phyloP scores from a whole-genome alignment of 2,329 filamentous ascomycete species.

The Pezizomycotina sp. region DNA sequence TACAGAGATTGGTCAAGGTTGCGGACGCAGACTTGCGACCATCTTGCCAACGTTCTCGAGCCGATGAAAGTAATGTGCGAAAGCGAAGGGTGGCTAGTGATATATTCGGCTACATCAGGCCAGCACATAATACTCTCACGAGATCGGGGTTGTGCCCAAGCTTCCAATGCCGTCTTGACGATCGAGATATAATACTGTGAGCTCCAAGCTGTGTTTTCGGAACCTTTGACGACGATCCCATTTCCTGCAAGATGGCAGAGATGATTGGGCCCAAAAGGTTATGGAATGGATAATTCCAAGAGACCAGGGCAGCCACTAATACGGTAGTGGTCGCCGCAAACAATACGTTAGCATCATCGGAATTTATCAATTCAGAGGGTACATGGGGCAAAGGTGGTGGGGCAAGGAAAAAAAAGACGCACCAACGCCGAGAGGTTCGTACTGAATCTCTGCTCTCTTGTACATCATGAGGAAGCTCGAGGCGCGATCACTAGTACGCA shows the following conservation, averaged over 20 bases:
- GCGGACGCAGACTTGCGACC: constrained; percentile 77
- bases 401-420: constrained; percentile 38
- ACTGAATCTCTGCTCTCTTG: constrained; percentile 77
- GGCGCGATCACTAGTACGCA: constrained; percentile 49
- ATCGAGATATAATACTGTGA: constrained; percentile 66
- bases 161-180: constrained; percentile 58
- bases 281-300: constrained; percentile 49
- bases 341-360: background rate
- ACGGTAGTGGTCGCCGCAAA: background rate
- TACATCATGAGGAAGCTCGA: constrained; percentile 58
- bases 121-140: constrained; percentile 59
- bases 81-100: constrained; percentile 73
- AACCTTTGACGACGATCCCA: constrained; percentile 80
- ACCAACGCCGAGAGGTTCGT: constrained; percentile 85
- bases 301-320: too few species aligned
- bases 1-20: constrained; percentile 68
- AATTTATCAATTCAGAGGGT: background rate
- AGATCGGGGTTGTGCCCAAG: constrained; percentile 69
- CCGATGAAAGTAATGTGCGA: constrained; percentile 93
- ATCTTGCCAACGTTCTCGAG: constrained; percentile 69
- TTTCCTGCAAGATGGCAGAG: constrained; percentile 76
- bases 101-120: constrained; percentile 60
- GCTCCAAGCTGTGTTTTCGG: constrained; percentile 91
- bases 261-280: constrained; percentile 87
- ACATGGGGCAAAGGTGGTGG: constrained; percentile 22